Conservation (phyloP, 2,329 filamentous ascomycete species). For the Rhynchosporium graminicola region DNA sequence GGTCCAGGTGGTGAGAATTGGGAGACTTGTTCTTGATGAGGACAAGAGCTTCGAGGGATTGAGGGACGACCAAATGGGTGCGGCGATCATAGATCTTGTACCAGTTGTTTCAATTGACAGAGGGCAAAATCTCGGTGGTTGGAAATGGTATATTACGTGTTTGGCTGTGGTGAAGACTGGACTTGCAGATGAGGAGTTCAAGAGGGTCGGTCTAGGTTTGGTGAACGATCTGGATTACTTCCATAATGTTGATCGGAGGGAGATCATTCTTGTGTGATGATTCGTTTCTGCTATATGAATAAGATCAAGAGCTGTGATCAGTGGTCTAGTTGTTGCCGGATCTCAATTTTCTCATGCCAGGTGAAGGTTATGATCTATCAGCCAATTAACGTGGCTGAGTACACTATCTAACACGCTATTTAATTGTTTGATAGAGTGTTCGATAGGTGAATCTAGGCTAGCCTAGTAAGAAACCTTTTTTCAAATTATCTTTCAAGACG, state of each 20-base stretch:
- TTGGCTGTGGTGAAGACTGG: background rate
- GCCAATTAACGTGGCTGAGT: too few relatives aligned
- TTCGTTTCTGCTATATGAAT: background rate
- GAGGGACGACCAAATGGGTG: background rate
- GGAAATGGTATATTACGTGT: background rate
- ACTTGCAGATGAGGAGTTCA: background rate
- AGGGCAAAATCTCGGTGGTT: background rate
- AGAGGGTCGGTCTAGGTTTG: background rate
- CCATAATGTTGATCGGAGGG: slow-evolving; percentile 4
- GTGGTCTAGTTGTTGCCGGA: background rate
- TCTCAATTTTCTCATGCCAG: too few relatives aligned
- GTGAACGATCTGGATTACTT: slow-evolving; percentile 1
- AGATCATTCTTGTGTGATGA: background rate
- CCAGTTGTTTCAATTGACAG: background rate
- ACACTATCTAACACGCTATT: too few relatives aligned
- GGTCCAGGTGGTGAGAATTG: background rate
- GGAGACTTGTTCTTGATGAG: slow-evolving; percentile 8
- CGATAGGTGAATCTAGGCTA: too few relatives aligned
- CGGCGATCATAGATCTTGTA: background rate
- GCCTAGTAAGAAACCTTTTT: too few relatives aligned
- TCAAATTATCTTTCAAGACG: too few relatives aligned
- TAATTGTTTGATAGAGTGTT: too few relatives aligned
- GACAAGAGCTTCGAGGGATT: slow-evolving; percentile 3
- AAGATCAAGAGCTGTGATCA: background rate
- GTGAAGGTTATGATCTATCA: too few relatives aligned